Evolutionary conservation across 129 eudicot genomes (phyloP).

Genomic region (carrot (Daucus carota)): DH1_v3.0 NC_030388.2:878501-879000

Average conservation of each 20-base stretch:
- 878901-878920: constrained; percentile 28
- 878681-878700: not conserved
- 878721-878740: not conserved
- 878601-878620: not conserved
- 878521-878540: not conserved
- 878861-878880: not conserved
- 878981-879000: constrained; percentile 57
- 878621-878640: not conserved
- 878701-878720: not conserved
- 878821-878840: constrained; percentile 8
- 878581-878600: not conserved
- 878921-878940: constrained; percentile 85
- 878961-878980: constrained; percentile 75
- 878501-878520: not conserved
- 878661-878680: not conserved
- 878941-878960: constrained; percentile 65
- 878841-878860: not conserved
- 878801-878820: not conserved
- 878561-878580: not conserved
- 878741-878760: not conserved
- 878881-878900: not conserved
- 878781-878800: not conserved
- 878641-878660: not conserved
- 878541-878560: not conserved
- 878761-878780: not conserved